Evolutionary conservation across 2,329 filamentous ascomycete genomes (phyloP).

Genomic region (Colletotrichum abscissum): DNA sequence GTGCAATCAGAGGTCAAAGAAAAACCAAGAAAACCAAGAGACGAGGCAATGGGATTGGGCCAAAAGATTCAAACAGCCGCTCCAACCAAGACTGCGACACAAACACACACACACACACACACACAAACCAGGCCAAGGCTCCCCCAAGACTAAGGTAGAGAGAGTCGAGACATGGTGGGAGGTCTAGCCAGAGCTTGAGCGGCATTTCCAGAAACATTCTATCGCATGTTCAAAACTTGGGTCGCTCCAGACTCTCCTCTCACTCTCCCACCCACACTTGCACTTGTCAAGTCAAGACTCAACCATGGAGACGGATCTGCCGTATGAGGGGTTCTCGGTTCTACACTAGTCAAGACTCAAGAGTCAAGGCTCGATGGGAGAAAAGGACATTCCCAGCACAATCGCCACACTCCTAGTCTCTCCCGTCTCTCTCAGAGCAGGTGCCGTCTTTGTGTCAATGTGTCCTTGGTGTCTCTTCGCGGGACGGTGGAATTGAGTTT

Average conservation of each 20-base stretch:
- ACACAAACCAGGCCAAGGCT: not conserved
- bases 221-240: not conserved
- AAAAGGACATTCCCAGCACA: not conserved
- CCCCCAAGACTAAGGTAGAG: not conserved
- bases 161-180: not conserved
- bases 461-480: not conserved
- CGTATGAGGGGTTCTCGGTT: not conserved
- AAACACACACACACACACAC: not conserved
- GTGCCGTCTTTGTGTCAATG: not conserved
- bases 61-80: not conserved
- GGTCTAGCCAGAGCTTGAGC: not conserved
- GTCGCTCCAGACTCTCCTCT: not conserved
- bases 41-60: not conserved
- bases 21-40: not conserved
- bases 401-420: not conserved
- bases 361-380: not conserved
- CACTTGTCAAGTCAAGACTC: not conserved
- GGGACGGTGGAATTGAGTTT: conserved; percentile 30
- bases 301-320: not conserved
- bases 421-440: not conserved
- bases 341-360: too few relatives aligned
- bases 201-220: conserved; percentile 30
- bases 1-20: not conserved
- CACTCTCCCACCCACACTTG: not conserved
- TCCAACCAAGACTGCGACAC: not conserved